phyloP scores from a whole-genome alignment of 2,329 filamentous ascomycete genomes.

The Colletotrichum gigasporum region DNA sequence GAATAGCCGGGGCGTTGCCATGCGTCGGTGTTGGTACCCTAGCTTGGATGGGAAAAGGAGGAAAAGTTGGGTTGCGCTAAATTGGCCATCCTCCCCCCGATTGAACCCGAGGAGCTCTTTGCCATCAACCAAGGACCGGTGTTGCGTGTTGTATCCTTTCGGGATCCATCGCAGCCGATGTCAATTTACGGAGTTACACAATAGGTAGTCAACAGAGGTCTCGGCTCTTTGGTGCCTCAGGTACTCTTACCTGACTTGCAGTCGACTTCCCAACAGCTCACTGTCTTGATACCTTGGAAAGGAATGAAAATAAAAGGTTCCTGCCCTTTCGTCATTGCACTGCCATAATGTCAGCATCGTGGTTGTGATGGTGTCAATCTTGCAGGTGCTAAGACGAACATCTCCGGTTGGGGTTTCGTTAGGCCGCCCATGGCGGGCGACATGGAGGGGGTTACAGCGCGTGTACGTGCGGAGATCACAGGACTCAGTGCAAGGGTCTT shows the following conservation, averaged over 20 bases:
- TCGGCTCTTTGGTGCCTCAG: no score
- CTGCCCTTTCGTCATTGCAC: no score
- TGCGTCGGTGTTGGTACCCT: background rate
- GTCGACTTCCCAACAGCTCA: no score
- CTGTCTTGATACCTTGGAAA: no score
- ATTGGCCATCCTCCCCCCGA: background rate
- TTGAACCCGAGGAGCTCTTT: background rate
- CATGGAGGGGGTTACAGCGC: background rate
- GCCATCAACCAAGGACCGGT: background rate
- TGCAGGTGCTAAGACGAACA: no score
- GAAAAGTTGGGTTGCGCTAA: background rate
- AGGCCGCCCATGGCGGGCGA: background rate
- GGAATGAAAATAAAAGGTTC: no score
- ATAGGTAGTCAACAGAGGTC: no score
- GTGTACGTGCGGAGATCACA: slow-evolving; percentile 4
- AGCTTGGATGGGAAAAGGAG: background rate
- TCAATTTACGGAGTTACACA: no score
- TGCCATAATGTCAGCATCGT: no score
- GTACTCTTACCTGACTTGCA: no score
- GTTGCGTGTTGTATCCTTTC: background rate
- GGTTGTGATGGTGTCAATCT: no score
- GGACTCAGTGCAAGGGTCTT: slow-evolving; percentile 2
- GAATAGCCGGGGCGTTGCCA: background rate
- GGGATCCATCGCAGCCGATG: no score
- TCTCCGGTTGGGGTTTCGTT: background rate